Conservation (phyloP, 2,329 filamentous ascomycete species). For the Hirsutella minnesotensis region DNA sequence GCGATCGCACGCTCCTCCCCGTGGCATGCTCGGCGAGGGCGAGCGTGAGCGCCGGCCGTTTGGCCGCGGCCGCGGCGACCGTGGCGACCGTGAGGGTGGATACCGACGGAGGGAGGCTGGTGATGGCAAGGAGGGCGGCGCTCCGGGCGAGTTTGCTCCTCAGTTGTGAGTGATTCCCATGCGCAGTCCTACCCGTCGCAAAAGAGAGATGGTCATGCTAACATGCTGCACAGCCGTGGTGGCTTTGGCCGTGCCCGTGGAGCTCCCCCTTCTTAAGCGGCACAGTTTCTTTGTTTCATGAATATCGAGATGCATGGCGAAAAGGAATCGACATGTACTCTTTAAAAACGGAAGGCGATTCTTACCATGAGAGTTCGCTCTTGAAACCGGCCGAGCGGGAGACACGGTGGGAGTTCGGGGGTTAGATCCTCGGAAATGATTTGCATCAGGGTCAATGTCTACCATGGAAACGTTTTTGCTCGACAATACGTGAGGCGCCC, state of each 20-base stretch:
- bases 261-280: constrained; percentile 54
- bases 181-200: background rate
- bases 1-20: constrained; percentile 93
- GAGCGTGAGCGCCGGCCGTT: constrained; percentile 74
- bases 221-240: constrained; percentile 50
- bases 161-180: constrained; percentile 56
- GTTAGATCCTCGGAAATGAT: constrained; percentile 37
- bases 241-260: constrained; percentile 75
- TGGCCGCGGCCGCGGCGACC: constrained; percentile 66
- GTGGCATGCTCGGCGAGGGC: constrained; percentile 91
- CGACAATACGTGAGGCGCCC: constrained; percentile 10
- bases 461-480: constrained; percentile 22
- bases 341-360: constrained; percentile 29
- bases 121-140: constrained; percentile 82
- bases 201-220: background rate
- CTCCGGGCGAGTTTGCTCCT: constrained; percentile 83
- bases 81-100: constrained; percentile 77
- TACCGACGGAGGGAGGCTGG: constrained; percentile 86
- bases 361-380: constrained; percentile 27
- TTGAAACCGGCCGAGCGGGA: constrained; percentile 27
- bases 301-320: constrained; percentile 32
- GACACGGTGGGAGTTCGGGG: constrained; percentile 32
- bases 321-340: constrained; percentile 36
- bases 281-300: constrained; percentile 28
- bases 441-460: constrained; percentile 33